A percentile compares a stretch with the other conserved stretches of the same genome.
Conservation (phyloP, 1,139 yeast species). For the Kazachstania sp. region DNA sequence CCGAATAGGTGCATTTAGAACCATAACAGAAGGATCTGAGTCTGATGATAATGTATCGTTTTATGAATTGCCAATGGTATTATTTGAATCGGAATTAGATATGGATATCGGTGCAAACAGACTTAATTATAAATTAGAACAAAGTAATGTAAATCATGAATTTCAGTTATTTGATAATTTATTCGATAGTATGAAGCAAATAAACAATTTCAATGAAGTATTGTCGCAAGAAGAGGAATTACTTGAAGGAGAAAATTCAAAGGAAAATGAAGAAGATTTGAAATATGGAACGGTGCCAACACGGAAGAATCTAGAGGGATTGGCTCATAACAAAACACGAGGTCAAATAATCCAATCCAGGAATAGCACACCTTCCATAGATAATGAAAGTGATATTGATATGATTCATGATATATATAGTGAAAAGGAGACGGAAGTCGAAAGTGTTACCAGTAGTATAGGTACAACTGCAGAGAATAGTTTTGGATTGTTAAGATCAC, state of each 20-base stretch:
- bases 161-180: conserved; percentile 11
- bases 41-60: conserved; percentile 42
- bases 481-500: conserved; percentile 1
- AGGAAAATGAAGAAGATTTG: background rate
- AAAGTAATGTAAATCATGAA: conserved; percentile 8
- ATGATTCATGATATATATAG: conserved; percentile 17
- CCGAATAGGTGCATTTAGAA: conserved; percentile 88
- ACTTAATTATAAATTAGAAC: conserved; percentile 9
- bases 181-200: conserved; percentile 20
- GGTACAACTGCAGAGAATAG: conserved; percentile 11
- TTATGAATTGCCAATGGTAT: conserved; percentile 58
- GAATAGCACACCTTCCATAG: conserved; percentile 12
- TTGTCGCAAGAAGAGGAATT: background rate
- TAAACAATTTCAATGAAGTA: conserved; percentile 12
- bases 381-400: conserved; percentile 24
- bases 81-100: conserved; percentile 54
- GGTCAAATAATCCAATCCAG: conserved; percentile 2
- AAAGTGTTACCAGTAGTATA: conserved; percentile 20
- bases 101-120: conserved; percentile 9
- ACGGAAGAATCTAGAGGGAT: background rate
- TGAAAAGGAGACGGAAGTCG: conserved; percentile 12
- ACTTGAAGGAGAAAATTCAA: background rate
- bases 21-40: conserved; percentile 31
- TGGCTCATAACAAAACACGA: background rate
- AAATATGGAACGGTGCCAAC: background rate